Evolutionary conservation across 305 asterid genomes (phyloP).

Genomic region (Ilex paraguariensis): DNA sequence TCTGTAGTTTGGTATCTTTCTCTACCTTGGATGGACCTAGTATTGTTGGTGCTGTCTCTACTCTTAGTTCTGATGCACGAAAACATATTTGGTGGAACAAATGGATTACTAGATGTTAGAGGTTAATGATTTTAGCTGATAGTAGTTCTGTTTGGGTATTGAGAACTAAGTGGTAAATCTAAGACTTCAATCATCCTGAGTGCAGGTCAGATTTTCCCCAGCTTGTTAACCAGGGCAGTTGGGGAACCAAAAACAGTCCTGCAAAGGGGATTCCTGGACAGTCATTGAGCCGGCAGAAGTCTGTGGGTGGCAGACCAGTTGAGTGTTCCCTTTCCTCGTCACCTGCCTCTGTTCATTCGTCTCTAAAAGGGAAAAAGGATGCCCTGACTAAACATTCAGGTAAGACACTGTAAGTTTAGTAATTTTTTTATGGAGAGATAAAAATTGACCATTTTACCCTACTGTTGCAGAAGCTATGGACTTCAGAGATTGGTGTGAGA

Average conservation of each 20-base stretch:
- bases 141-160: neutral
- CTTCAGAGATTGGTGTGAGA: conserved; percentile 93
- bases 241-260: conserved; percentile 57
- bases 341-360: conserved; percentile 42
- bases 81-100: too few species aligned
- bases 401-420: conserved; percentile 11
- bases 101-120: too few species aligned
- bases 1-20: neutral
- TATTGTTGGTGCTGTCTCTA: too few species aligned
- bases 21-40: too few species aligned
- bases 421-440: neutral
- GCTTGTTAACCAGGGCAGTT: conserved; percentile 45
- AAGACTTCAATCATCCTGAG: conserved; percentile 6
- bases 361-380: conserved; percentile 52
- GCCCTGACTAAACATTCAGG: conserved; percentile 64
- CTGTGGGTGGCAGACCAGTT: conserved; percentile 42
- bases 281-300: conserved; percentile 56
- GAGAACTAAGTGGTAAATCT: neutral
- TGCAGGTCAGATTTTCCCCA: conserved; percentile 82
- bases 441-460: conserved; percentile 2
- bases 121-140: too few species aligned
- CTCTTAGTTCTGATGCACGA: too few species aligned
- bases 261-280: conserved; percentile 50
- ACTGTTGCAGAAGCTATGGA: conserved; percentile 76
- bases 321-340: conserved; percentile 31